Base-by-base conservation (phyloP, 208 protist genomes). In the Polymyxa betae region DNA sequence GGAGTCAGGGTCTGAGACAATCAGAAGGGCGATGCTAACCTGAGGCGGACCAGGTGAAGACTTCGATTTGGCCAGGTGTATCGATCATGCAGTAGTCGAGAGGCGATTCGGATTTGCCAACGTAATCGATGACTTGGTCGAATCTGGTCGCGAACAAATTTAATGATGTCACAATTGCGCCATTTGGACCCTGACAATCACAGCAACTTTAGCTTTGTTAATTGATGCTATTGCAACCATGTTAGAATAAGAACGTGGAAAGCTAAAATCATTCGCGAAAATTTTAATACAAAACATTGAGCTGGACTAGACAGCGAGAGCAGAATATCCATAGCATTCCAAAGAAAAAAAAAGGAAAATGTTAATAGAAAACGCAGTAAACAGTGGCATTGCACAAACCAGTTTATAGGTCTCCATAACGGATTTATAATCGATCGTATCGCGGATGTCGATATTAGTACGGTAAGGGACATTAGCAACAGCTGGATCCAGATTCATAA, bases 31-130 rank as follows among this genome's bases (percentile, higher is more conserved):
- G 12, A 60, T 60, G 5, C 49, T 60, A 5, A 40, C 98, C 98
- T 0, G 96, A 98, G 0, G 98, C 98, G 0, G 96, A 98, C 98
- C 98, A 99, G 29, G 98, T 99, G 93, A 98, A 99, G 29, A 99
- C 96, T 93, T 99, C 98, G 87, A 99, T 99, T 94, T 99, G 98
- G 0, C 98, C 98, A 0, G 98, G 98, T 29, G 98, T 99, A 93
- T 99, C 98, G n/a, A 99, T 93, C 12, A 99, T 93, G 40, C 99
- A 95, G 93, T 98, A 98, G 40, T 98, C 96, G 5, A 90, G 24
- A 5, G 54, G 10, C 10, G 54, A 35, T 20, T 44, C 89, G 45
- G 93, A 93, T 12, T 92, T 87, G 92, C 98, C 95, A 60, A 98
- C 92, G 88, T 98, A 93, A 32, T 93, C 89, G 0, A 99, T 92